These are phyloP conservation scores for Phaeosphaeria sp. DNA, from an alignment of 2,329 filamentous ascomycete species.

Conservation along the genomic window DNA sequence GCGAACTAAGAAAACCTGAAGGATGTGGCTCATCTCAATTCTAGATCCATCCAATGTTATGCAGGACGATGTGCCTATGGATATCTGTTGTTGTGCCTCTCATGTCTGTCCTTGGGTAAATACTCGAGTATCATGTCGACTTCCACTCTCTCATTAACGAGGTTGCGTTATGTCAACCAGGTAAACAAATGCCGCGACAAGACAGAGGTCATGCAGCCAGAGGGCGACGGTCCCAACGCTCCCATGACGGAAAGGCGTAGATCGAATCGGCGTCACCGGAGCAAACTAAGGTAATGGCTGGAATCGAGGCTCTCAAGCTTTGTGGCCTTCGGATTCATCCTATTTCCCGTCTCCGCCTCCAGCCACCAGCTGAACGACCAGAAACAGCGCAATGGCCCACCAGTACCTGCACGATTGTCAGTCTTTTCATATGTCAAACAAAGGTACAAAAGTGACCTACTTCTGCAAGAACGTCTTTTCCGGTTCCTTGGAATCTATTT, in stretches of 20 bases:
- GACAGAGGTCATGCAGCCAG: too few species aligned
- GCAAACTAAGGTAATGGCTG: too few species aligned
- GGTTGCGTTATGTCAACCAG: too few species aligned
- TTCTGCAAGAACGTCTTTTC: conserved; percentile 61
- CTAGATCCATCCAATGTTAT: neutral
- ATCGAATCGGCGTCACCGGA: too few species aligned
- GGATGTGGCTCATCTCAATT: neutral
- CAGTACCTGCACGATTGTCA: conserved; percentile 52
- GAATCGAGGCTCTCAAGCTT: too few species aligned
- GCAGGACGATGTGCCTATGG: neutral
- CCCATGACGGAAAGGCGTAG: too few species aligned
- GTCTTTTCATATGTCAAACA: neutral
- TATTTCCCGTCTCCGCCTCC: conserved; percentile 45
- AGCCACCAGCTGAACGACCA: conserved; percentile 55
- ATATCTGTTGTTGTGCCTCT: neutral
- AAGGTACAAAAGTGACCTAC: conserved; percentile 45
- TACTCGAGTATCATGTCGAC: too few species aligned
- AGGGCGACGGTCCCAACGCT: too few species aligned
- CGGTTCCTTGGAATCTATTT: conserved; percentile 54
- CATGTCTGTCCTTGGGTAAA: too few species aligned
- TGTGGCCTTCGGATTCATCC: too few species aligned
- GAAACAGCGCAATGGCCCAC: conserved; percentile 58
- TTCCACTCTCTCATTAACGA: too few species aligned
- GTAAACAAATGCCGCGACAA: too few species aligned
- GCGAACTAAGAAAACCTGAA: neutral